Base-by-base conservation (phyloP, 495 filamentous ascomycete genomes). In the Hypoxylon intermedium region DNA sequence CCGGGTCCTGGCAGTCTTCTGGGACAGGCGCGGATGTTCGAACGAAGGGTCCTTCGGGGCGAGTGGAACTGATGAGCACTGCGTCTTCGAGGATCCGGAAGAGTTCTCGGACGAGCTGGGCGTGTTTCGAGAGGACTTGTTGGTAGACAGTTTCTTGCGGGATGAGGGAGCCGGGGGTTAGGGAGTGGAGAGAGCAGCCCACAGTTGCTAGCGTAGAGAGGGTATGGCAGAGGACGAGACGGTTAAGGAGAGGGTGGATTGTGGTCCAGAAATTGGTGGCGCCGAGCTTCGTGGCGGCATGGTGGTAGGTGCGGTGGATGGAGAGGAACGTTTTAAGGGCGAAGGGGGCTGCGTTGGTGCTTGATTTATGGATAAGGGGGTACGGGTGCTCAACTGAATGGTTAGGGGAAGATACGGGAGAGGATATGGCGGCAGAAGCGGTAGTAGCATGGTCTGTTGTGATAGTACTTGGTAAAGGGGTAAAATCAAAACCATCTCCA, bases 11-110 rank as follows among this genome's bases (percentile, higher is more conserved):
- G 40, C 9, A 21, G 18, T 43, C 16, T 28, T 28, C 26, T 28
- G 26, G 26, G 26, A 28, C 26, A 28, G 26, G 26, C 26, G 26
- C 26, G 20, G 7, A 24, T 18, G 40, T 43, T 15, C 20, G 20
- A 6, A 43, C 19, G 40, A 43, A 43, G 16, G 20, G 13, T 24
- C 13, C 40, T 43, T 20, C 62, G 28, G 45, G 43, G 12, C 43
- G 36, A 19, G 33, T 11, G 33, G 53, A 37, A 26, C 24, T 31
- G 26, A 69, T 42, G 11, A 74, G 61, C 6, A 23, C 18, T 1
- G 12, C 58, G 31, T 63, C 62, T 46, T 63, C 49, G 9, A 74
- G 42, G 9, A 71, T 53, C 9, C 52, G 34, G 34, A 63, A 61
- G 1, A 69, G 49, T 40, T 71, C 64, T 13, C 34, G 45, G 5